A percentile compares a stretch with the other conserved stretches of the same genome.
phyloP scores from a whole-genome alignment of 108 stramenopile genomes.

The Cyclotella distinguenda region DNA sequence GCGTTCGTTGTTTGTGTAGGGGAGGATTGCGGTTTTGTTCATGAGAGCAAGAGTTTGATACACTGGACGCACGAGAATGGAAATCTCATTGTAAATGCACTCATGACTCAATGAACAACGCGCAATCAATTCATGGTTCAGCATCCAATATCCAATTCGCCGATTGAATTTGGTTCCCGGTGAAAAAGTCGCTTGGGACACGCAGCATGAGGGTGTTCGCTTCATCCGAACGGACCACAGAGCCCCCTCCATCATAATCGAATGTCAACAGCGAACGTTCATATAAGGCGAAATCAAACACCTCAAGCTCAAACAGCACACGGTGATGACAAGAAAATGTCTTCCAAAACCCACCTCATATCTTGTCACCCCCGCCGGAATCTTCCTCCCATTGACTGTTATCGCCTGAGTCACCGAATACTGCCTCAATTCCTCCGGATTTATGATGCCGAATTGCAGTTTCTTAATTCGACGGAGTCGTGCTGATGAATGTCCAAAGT shows the following conservation, averaged over 20 bases:
- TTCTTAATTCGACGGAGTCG: conserved; percentile 89
- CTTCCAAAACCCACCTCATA: conserved; percentile 52
- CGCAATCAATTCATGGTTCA: no score
- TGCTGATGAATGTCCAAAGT: conserved; percentile 93
- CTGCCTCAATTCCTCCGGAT: conserved; percentile 94
- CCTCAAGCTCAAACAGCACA: conserved; percentile 3
- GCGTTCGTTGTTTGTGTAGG: neutral
- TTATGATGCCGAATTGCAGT: conserved; percentile 95
- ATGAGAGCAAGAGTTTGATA: neutral
- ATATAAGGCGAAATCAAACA: no score
- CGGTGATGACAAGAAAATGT: neutral
- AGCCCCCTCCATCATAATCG: no score
- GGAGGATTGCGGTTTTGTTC: neutral
- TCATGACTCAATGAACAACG: neutral
- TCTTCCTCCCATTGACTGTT: conserved; percentile 87
- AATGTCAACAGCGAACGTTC: no score
- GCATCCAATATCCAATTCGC: no score
- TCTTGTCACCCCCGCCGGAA: conserved; percentile 91
- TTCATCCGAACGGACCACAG: no score
- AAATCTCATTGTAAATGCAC: neutral
- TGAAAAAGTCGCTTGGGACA: no score
- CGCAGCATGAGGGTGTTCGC: no score
- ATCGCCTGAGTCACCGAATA: conserved; percentile 93
- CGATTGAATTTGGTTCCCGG: no score
- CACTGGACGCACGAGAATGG: neutral